Base-by-base conservation (phyloP, 768 basidiomycete species). In the Hygrophorus pudorinus region DNA sequence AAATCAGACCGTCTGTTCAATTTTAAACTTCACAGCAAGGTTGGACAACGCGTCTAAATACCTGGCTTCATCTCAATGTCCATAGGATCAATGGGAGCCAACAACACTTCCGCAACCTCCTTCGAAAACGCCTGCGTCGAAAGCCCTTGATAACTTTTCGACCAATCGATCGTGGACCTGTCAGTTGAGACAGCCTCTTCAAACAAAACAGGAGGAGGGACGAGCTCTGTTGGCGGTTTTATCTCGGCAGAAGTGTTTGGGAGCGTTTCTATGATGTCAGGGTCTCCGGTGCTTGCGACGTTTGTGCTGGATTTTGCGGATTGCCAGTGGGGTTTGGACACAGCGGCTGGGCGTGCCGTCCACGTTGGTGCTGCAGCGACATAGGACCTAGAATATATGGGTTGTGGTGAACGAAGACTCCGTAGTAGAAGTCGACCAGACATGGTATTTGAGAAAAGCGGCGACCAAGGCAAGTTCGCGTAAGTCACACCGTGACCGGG, bases 51-150 rank as follows among this genome's bases (percentile, higher is more conserved):
- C 2, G 20, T 16, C 10, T 11, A 64, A 79, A 41, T 37, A 85
- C 92, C 93, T 44, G 94, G 94, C 58, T 97, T 97, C 28, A 94
- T 81, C 64, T 98, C 93, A 29, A 98, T 73, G 61, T 97, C 90
- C 43, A 69, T 45, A 4, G 83, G 74, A 35, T 86, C 76, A 3
- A 97, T 52, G 11, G 89, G 83, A 5, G 83, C 75, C 54, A 88
- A 67, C 16, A 97, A 65, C 2, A 82, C 59, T 2, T 88, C 77
- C 0, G 84, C 72, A 48, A 77, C 69, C 41, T 93, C 87, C 54
- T 73, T 79, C 2, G 79, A 55, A 61, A 96, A 97, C 2, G 92
- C 80, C 56, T 80, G 67, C 0, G 71, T 61, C 3, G 85, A 85
- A 21, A 98, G 64, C 0, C 93, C 94, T 48, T 78, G 66, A 58